phyloP scores from a whole-genome alignment of 2,329 filamentous ascomycete genomes.

The Trichoderma asperellum region DNA sequence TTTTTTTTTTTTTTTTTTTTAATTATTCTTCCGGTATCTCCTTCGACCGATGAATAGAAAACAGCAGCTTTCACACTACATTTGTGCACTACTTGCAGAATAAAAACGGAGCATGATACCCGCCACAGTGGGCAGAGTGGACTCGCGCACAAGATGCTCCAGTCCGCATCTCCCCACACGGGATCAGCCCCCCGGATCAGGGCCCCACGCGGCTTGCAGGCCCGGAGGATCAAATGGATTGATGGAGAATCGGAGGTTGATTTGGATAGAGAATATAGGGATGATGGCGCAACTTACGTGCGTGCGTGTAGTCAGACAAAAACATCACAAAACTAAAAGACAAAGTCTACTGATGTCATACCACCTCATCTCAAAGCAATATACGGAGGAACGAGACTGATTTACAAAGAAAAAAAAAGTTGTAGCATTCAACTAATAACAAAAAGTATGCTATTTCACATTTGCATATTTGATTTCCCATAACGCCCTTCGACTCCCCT shows the following conservation, averaged over 20 bases:
- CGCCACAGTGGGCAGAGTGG: slow-evolving; percentile 21
- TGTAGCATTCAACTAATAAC: neutral
- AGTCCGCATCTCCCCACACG: slow-evolving; percentile 13
- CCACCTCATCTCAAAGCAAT: neutral
- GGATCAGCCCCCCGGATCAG: slow-evolving; percentile 1
- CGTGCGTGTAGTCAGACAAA: neutral
- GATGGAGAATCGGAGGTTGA: neutral
- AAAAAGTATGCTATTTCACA: neutral
- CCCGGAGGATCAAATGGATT: neutral
- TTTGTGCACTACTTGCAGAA: neutral
- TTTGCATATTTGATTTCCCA: neutral
- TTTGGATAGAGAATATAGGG: neutral
- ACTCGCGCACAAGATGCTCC: neutral
- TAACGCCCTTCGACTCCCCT: neutral
- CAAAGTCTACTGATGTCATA: neutral
- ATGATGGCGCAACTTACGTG: neutral
- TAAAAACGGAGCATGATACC: neutral
- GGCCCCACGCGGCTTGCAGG: slow-evolving; percentile 13
- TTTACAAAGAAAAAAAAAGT: neutral
- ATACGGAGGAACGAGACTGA: too few species aligned
- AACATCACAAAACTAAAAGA: neutral
- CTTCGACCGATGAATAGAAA: too few species aligned
- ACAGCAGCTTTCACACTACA: too few species aligned
- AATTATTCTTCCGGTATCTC: too few species aligned
- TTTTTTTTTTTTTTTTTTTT: too few species aligned